These are phyloP conservation scores for Coprinellus micaceus DNA, from an alignment of 768 basidiomycete genomes.

Conservation along the genomic window DNA sequence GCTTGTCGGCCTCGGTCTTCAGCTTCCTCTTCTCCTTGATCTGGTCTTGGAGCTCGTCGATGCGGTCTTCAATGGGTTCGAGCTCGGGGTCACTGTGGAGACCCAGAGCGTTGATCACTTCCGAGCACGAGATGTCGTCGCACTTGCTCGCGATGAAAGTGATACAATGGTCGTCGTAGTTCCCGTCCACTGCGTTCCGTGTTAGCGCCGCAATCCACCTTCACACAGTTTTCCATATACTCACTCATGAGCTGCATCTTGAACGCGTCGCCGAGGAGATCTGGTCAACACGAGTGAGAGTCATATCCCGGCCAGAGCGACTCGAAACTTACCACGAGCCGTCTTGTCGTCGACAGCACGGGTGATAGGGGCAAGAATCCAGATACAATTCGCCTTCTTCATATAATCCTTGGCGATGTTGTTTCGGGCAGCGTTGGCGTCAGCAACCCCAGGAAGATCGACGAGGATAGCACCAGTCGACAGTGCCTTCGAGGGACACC, in stretches of 20 bases:
- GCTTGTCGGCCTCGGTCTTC: conserved; percentile 36
- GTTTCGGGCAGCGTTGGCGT: conserved; percentile 62
- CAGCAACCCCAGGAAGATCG: conserved; percentile 61
- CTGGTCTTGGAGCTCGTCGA: conserved; percentile 34
- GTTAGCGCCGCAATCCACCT: too few relatives aligned
- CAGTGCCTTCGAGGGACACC: conserved; percentile 47
- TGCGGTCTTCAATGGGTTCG: conserved; percentile 44
- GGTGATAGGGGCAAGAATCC: conserved; percentile 65
- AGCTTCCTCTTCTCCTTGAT: conserved; percentile 36
- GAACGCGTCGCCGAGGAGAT: conserved; percentile 63
- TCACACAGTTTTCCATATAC: too few relatives aligned
- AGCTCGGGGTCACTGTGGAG: conserved; percentile 53
- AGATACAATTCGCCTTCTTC: conserved; percentile 62
- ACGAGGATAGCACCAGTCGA: conserved; percentile 61
- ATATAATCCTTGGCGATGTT: conserved; percentile 63
- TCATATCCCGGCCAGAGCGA: neutral
- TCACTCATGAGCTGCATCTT: conserved; percentile 59
- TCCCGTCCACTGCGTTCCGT: too few relatives aligned
- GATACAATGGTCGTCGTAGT: conserved; percentile 56
- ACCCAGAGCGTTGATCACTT: conserved; percentile 47
- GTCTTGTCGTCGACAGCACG: conserved; percentile 64
- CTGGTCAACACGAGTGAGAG: conserved; percentile 20
- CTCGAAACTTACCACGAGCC: conserved; percentile 41
- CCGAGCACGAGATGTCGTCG: conserved; percentile 60
- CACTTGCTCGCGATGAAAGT: conserved; percentile 66